These are phyloP conservation scores for Mollisia scopiformis DNA, from an alignment of 2,329 filamentous ascomycete genomes.

Conservation along the genomic window DNA sequence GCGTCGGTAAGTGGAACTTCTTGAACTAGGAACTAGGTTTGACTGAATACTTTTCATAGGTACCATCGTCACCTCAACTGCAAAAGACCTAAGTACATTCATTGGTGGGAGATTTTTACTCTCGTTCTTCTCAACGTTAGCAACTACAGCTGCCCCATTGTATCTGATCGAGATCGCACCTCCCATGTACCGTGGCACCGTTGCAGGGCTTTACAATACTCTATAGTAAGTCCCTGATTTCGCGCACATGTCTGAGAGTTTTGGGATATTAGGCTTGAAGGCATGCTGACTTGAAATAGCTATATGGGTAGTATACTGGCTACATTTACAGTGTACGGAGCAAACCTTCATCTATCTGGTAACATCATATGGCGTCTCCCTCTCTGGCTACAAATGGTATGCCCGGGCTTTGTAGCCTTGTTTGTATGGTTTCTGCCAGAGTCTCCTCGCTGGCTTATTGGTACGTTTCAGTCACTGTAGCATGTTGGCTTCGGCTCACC, in stretches of 20 bases:
- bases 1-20: not conserved
- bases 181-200: conserved; percentile 58
- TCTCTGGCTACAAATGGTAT: conserved; percentile 46
- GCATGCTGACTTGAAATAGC: conserved; percentile 47
- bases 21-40: not conserved
- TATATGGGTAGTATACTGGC: conserved; percentile 49
- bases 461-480: conserved; percentile 34
- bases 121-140: conserved; percentile 58
- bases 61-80: not conserved
- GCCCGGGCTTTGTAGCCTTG: conserved; percentile 33
- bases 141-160: conserved; percentile 58
- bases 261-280: too few relatives aligned
- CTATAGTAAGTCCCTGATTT: not conserved
- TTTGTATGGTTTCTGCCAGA: conserved; percentile 50
- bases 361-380: conserved; percentile 51
- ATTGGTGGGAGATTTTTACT: conserved; percentile 55
- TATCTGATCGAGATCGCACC: conserved; percentile 65
- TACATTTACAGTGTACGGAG: conserved; percentile 40
- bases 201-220: conserved; percentile 47
- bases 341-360: conserved; percentile 1
- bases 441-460: conserved; percentile 57
- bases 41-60: not conserved
- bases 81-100: conserved; percentile 40
- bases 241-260: too few relatives aligned
- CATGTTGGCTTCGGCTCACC: not conserved